Evolutionary conservation across 176 grass and related monocot species (phyloP), one percentile per base, ranked within the genome.

Genomic region (Avena eriantha): DNA sequence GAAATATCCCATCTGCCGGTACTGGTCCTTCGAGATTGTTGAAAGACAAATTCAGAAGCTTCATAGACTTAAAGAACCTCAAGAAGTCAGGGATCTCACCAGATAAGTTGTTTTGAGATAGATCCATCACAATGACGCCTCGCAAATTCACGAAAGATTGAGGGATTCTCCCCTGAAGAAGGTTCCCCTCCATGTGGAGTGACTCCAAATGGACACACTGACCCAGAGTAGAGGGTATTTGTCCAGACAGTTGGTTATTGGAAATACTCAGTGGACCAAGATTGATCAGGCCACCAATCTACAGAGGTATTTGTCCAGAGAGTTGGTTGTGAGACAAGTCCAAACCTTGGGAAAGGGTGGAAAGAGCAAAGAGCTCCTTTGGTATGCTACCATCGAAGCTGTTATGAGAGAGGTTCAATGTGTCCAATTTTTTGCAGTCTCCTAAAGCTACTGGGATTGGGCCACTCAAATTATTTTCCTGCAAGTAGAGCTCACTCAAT

Each of bases 1-100:
- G 69, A 79, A 93, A 91, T 16, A 93, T 81, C 0, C 89, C 86
- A 18, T 54, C 73, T 10, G 16, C 35, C 29, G 83, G 92, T 34
- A 93, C 74, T 31, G 45, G 78, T 9, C 86, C 92, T 3, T 88
- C 89, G 0, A 93, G 59, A 18, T 93, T 34, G 39, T 93, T 93
- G 73, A 91, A 93, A 7, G 89, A 84, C 4, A 93, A 63, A 34
- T 93, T 88, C 18, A 93, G 83, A 46, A 82, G 15, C 24, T 68
- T 61, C 77, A 93, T n/a, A 55, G 11, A 69, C 0, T 0, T 80
- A 0, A 86, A 84, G 7, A 43, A 26, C 5, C 11, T 17, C 0
- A 91, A 87, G 10, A 85, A 93, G 0, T 78, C 41, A 14, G 91
- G 91, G 11, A 93, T 86, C 22, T 46, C 4, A 24, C 93, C 90